Evolutionary conservation across 306 rosid species (phyloP).

Genomic region (Sindora glabra): DNA sequence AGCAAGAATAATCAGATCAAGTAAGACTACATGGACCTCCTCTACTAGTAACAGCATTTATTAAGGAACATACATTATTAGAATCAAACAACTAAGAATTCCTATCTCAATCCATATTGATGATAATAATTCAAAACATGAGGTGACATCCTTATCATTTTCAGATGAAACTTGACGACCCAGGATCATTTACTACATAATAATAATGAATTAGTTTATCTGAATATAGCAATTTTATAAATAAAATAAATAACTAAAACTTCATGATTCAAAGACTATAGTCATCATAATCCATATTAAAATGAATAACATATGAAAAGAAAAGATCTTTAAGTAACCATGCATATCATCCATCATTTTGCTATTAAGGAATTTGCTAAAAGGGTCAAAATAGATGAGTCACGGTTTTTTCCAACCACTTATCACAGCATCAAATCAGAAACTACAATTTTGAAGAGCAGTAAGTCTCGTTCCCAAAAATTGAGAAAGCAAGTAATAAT

Average conservation of each 20-base stretch:
- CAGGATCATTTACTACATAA: background rate
- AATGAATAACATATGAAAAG: background rate
- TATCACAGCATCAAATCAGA: background rate
- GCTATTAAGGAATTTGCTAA: background rate
- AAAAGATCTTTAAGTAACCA: background rate
- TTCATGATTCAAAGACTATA: too few relatives aligned
- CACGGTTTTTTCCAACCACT: too few relatives aligned
- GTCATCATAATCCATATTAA: too few relatives aligned
- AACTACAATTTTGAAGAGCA: background rate
- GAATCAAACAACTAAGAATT: background rate
- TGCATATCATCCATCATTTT: background rate
- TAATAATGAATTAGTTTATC: conserved; percentile 2
- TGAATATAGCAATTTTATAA: conserved; percentile 8
- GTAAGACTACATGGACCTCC: background rate
- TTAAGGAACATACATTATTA: background rate
- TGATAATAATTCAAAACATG: background rate
- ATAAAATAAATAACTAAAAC: too few relatives aligned
- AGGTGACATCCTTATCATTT: background rate
- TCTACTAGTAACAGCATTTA: background rate
- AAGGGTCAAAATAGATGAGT: too few relatives aligned
- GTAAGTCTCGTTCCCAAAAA: background rate
- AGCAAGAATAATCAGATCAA: background rate
- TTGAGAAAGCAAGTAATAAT: background rate
- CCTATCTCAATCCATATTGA: background rate
- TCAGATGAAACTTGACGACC: conserved; percentile 1